A percentile compares a stretch with the other conserved stretches of the same genome.
phyloP scores from a whole-genome alignment of 148 eudicot species.

The Rhododendron mucronatum region DNA sequence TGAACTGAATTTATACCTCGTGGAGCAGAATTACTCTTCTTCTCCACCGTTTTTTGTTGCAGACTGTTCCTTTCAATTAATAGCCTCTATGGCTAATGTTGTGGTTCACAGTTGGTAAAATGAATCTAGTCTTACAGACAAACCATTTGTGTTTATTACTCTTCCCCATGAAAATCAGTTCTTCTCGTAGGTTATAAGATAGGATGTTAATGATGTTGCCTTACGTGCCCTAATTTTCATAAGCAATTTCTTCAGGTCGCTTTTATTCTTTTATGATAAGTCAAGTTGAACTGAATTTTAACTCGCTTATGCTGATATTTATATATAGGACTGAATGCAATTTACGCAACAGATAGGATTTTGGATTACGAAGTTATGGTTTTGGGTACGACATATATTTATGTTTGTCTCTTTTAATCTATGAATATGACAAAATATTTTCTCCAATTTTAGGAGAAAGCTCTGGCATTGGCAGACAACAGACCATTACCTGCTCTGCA shows the following conservation, averaged over 20 bases:
- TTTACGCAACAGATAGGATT: neutral
- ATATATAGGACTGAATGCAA: neutral
- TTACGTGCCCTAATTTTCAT: neutral
- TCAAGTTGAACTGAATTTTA: neutral
- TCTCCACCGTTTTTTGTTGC: neutral
- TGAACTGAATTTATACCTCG: neutral
- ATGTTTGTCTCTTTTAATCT: neutral
- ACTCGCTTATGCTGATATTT: neutral
- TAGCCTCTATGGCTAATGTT: neutral
- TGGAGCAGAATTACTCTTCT: neutral
- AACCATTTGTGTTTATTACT: neutral
- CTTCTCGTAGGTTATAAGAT: neutral
- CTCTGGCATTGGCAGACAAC: constrained; percentile 58
- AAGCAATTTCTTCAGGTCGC: neutral
- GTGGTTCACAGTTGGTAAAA: neutral
- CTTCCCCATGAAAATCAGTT: neutral
- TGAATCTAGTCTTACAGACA: neutral
- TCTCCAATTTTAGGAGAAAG: constrained; percentile 53
- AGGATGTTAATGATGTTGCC: neutral
- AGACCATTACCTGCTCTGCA: constrained; percentile 54
- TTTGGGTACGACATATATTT: neutral
- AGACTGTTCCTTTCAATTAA: neutral
- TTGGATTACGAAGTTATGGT: neutral
- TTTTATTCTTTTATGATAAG: neutral
- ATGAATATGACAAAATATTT: constrained; percentile 8